Evolutionary conservation across 805 yeast species (phyloP).

Genomic region (Kockiozyma suomiensis): DNA sequence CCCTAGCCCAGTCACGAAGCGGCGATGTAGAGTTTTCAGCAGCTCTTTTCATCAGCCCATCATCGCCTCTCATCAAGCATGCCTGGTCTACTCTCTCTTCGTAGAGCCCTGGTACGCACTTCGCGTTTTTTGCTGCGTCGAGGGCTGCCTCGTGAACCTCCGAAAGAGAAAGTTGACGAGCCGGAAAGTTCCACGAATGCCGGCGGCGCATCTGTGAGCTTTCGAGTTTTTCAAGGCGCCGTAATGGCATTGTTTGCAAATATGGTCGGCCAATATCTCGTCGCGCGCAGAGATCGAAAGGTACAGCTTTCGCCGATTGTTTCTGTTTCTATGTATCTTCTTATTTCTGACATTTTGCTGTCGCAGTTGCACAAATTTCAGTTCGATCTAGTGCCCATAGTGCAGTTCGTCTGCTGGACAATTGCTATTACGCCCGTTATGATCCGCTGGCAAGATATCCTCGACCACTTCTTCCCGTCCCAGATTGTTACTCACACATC

Average conservation of each 20-base stretch:
- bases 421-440: slow-evolving; percentile 20
- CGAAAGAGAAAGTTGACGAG: neutral
- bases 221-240: slow-evolving; percentile 10
- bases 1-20: too few species aligned
- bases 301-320: neutral
- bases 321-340: too few species aligned
- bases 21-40: too few species aligned
- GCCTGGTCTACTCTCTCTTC: neutral
- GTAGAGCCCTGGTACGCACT: neutral
- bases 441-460: slow-evolving; percentile 12
- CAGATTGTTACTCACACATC: neutral
- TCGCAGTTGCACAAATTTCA: slow-evolving; percentile 20
- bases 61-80: too few species aligned
- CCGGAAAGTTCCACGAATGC: neutral
- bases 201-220: slow-evolving; percentile 3
- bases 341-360: neutral
- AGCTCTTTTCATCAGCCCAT: too few species aligned
- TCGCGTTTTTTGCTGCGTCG: neutral
- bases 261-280: slow-evolving; percentile 10
- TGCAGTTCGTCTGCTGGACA: slow-evolving; percentile 39
- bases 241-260: slow-evolving; percentile 8
- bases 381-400: slow-evolving; percentile 34
- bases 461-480: slow-evolving; percentile 13
- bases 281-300: slow-evolving; percentile 7
- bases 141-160: neutral